Conservation (phyloP, 441 rosid genomes). For the Syzygium syzygioides region DNA sequence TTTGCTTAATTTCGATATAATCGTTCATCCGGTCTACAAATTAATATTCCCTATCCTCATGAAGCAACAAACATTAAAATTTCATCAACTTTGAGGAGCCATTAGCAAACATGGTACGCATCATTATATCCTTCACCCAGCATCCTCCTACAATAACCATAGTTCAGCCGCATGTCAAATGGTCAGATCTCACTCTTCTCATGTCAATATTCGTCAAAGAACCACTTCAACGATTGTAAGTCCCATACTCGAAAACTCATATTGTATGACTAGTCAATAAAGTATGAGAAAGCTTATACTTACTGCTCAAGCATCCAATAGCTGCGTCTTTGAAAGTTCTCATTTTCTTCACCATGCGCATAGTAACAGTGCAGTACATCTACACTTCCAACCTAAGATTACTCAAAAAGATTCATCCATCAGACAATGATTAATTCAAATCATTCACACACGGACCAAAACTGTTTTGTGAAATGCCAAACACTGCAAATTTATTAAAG, state of each 20-base stretch:
- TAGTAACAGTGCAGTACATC: conserved; percentile 25
- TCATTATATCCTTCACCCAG: background rate
- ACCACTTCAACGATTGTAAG: background rate
- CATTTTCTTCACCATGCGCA: conserved; percentile 19
- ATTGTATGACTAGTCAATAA: background rate
- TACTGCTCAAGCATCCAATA: conserved; percentile 26
- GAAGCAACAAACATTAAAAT: background rate
- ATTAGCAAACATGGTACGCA: background rate
- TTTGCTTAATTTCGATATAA: background rate
- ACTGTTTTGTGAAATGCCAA: background rate
- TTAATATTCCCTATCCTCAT: background rate
- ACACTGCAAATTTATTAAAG: background rate
- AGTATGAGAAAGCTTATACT: background rate
- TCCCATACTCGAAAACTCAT: background rate
- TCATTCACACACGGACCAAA: background rate
- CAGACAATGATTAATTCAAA: conserved; percentile 1
- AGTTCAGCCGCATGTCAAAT: background rate
- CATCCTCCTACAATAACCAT: background rate
- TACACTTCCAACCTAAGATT: conserved; percentile 21
- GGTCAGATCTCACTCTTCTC: background rate
- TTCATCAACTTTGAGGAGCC: background rate
- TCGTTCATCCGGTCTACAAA: background rate
- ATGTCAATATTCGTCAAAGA: background rate
- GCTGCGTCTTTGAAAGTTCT: conserved; percentile 13
- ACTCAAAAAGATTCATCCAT: conserved; percentile 2